phyloP scores from a whole-genome alignment of 2,329 filamentous ascomycete genomes.

The Aureobasidium sp. region DNA sequence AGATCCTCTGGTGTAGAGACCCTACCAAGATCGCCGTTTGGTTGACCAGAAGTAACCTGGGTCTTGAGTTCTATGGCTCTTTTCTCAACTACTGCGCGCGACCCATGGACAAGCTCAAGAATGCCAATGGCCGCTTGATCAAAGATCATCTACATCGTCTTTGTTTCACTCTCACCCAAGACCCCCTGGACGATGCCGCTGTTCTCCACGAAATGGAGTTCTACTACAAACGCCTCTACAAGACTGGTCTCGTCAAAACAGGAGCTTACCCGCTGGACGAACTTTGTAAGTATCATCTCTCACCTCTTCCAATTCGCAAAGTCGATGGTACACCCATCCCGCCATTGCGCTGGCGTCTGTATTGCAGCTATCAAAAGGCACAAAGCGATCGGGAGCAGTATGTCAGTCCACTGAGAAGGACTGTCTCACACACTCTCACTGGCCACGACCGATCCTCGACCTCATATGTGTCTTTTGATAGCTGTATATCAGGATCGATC shows the following conservation, averaged over 20 bases:
- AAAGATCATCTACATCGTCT: neutral
- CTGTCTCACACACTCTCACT: neutral
- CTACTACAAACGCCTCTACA: neutral
- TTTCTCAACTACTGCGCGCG: neutral
- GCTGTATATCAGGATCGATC: neutral
- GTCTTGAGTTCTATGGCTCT: neutral
- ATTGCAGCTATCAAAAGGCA: neutral
- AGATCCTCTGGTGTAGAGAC: neutral
- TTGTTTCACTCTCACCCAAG: too few species aligned
- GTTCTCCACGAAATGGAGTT: neutral
- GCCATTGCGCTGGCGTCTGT: accelerated
- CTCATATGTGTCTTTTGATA: neutral
- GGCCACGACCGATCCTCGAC: neutral
- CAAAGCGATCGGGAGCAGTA: neutral
- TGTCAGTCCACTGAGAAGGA: neutral
- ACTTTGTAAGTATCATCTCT: neutral
- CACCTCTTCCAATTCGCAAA: neutral
- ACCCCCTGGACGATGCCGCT: too few species aligned
- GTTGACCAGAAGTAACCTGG: neutral
- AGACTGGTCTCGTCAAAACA: neutral
- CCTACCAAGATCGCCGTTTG: neutral
- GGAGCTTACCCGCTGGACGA: neutral
- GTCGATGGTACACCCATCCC: neutral
- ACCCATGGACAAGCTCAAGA: neutral
- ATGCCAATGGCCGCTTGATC: neutral